Evolutionary conservation across 768 basidiomycete species (phyloP).

Genomic region (Mycena chlorophos): DNA sequence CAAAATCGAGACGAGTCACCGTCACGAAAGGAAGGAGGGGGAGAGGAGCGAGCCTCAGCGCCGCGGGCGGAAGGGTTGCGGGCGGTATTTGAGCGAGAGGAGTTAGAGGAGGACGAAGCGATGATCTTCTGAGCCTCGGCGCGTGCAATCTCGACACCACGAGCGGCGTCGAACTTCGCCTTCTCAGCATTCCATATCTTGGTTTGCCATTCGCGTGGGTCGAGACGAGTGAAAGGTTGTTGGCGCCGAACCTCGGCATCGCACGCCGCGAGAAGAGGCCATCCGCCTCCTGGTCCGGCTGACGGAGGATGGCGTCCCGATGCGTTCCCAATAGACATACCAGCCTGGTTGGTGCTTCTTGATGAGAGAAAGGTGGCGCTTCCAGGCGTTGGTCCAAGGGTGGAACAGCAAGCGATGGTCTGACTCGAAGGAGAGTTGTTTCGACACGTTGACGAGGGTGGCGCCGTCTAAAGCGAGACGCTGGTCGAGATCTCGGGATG

Average conservation of each 20-base stretch:
- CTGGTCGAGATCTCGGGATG: not conserved
- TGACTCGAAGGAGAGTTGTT: not conserved
- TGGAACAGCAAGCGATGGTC: not conserved
- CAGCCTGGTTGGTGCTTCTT: not conserved
- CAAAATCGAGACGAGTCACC: not conserved
- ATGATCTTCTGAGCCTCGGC: not conserved
- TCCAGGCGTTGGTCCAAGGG: not conserved
- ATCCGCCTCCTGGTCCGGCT: not conserved
- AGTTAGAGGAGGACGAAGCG: not conserved
- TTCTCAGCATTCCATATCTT: not conserved
- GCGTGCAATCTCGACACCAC: not conserved
- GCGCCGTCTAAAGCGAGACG: not conserved
- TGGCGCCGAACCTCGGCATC: not conserved
- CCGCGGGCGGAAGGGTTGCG: not conserved
- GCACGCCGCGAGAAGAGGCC: not conserved
- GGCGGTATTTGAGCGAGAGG: not conserved
- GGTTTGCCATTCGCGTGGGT: not conserved
- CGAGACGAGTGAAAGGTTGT: not conserved
- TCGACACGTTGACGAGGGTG: not conserved
- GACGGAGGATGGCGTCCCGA: not conserved
- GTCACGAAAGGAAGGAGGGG: not conserved
- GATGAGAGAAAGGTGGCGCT: not conserved
- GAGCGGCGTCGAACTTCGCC: not conserved
- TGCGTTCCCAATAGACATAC: not conserved
- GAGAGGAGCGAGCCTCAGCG: not conserved